Evolutionary conservation across 208 protist genomes (phyloP), one percentile per base, ranked within the genome.

Genomic region (Herpetomonas samuelpessoai): DNA sequence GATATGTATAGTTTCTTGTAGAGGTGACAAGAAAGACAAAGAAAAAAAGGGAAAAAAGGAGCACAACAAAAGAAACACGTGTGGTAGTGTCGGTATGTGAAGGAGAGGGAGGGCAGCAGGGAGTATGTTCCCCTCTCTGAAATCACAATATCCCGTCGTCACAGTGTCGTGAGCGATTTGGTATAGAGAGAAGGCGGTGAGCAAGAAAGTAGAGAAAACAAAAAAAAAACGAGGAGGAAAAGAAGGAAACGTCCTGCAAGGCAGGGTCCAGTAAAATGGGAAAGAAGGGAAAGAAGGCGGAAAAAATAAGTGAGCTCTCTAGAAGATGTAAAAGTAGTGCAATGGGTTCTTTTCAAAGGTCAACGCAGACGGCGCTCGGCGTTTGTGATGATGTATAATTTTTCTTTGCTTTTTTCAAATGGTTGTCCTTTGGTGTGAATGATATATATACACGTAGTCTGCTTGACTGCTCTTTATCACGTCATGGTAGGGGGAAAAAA

Each of bases 1-100:
- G 56, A 57, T 62, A 62, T 68, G 25, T 62, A 62, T 62, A 62
- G 21, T 27, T 62, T 9, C n/a, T 22, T 58, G 48, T 58, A 58
- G 10, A 58, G 18, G 10, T n/a, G n/a, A n/a, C 10, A 41, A 54
- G 30, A 22, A 41, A 47, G 29, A 41, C n/a, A 60, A 35, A 47
- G 18, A 51, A 61, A 52, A 28, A 54, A 54, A 61, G 7, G 10
- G 50, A 58, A 64, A 10, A 9, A 14, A 60, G 24, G 21, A 49
- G 21, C 3, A 60, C 10, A 27, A 48, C 19, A 24, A 48, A 27
- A 31, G 7, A 19, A 52, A 35, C 10, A 9, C 30, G 28, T 52
- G 49, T 18, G 16, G 30, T n/a, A n/a, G n/a, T n/a, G n/a, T n/a
- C n/a, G n/a, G n/a, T n/a, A n/a, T n/a, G n/a, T n/a, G n/a, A n/a